phyloP scores from a whole-genome alignment of 768 basidiomycete genomes.

The Trametes meyenii region DNA sequence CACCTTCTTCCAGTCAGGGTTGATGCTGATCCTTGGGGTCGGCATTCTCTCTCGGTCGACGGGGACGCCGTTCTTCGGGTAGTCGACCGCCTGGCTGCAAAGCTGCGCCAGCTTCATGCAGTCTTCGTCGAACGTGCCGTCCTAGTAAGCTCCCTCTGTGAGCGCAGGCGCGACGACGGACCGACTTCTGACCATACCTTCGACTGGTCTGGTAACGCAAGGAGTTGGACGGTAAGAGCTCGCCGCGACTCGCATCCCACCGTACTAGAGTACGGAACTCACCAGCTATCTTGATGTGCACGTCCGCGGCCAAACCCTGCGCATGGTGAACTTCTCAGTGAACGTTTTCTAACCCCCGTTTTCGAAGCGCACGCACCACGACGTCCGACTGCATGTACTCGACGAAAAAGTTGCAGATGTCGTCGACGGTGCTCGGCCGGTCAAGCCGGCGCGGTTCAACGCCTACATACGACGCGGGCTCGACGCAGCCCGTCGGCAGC shows the following conservation, averaged over 20 bases:
- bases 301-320: slow-evolving; percentile 69
- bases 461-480: slow-evolving; percentile 55
- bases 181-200: slow-evolving; percentile 41
- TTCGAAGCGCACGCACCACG: slow-evolving; percentile 49
- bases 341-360: background rate
- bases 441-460: slow-evolving; percentile 27
- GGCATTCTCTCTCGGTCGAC: slow-evolving; percentile 57
- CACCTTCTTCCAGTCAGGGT: slow-evolving; percentile 75
- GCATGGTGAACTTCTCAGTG: background rate
- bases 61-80: slow-evolving; percentile 73
- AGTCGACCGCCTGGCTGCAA: slow-evolving; percentile 74
- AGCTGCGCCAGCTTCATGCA: slow-evolving; percentile 63
- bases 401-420: slow-evolving; percentile 80
- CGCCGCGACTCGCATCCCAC: background rate
- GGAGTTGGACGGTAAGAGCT: background rate
- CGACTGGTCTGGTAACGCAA: slow-evolving; percentile 61
- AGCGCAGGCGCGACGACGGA: background rate
- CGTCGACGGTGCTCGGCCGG: slow-evolving; percentile 59
- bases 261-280: slow-evolving; percentile 21
- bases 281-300: slow-evolving; percentile 73
- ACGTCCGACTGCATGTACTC: slow-evolving; percentile 86
- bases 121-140: slow-evolving; percentile 58
- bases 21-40: slow-evolving; percentile 57
- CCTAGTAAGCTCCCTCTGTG: slow-evolving; percentile 36
- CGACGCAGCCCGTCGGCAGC: slow-evolving; percentile 50